A percentile compares a stretch with the other conserved stretches of the same genome.
phyloP scores from a whole-genome alignment of 495 filamentous ascomycete species.

The Penicillium turbatum region DNA sequence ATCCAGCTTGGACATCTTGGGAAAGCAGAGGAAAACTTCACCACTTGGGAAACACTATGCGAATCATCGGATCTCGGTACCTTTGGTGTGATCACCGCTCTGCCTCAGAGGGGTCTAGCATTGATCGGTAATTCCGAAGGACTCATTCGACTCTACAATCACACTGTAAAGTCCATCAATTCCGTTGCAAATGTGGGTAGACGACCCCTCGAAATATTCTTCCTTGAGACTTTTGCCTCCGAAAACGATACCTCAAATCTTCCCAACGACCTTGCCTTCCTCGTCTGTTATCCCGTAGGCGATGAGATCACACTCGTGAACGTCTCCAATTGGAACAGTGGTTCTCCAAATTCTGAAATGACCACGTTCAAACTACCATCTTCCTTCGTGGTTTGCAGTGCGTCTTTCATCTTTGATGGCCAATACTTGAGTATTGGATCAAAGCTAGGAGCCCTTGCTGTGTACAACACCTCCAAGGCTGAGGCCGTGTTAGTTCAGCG shows the following conservation, averaged over 20 bases:
- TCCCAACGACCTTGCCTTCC: constrained; percentile 17
- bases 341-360: constrained; percentile 17
- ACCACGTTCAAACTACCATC: constrained; percentile 28
- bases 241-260: neutral
- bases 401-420: constrained; percentile 32
- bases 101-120: constrained; percentile 31
- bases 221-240: constrained; percentile 18
- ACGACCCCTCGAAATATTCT: constrained; percentile 25
- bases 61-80: constrained; percentile 30
- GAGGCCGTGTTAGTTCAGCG: constrained; percentile 23
- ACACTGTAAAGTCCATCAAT: constrained; percentile 27
- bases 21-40: constrained; percentile 9
- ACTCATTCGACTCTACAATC: constrained; percentile 34
- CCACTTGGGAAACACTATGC: constrained; percentile 32
- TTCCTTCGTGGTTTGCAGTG: constrained; percentile 36
- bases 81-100: constrained; percentile 26
- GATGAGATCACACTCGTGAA: constrained; percentile 32
- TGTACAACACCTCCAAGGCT: constrained; percentile 41
- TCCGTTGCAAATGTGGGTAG: constrained; percentile 20
- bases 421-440: constrained; percentile 64
- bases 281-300: constrained; percentile 27
- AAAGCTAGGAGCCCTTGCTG: constrained; percentile 54
- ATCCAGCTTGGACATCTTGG: constrained; percentile 48
- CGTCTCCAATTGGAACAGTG: constrained; percentile 15
- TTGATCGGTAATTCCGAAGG: constrained; percentile 35